Conservation (phyloP, 768 basidiomycete genomes). For the Mycena leptocephala region DNA sequence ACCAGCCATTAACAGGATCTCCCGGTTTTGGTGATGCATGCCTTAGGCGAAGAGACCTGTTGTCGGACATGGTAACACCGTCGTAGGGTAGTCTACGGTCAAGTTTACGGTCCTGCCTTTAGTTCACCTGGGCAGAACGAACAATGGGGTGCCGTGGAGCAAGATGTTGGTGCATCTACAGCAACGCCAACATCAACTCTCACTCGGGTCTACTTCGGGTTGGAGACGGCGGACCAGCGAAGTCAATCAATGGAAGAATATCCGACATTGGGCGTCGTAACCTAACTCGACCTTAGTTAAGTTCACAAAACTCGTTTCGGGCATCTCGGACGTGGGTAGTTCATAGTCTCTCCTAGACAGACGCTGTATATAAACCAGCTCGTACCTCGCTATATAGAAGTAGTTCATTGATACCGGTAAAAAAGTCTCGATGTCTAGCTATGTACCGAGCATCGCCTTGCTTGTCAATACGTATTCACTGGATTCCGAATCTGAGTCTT, state of each 20-base stretch:
- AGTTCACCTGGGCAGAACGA: background rate
- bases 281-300: too few relatives aligned
- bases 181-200: too few relatives aligned
- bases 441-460: slow-evolving; percentile 1
- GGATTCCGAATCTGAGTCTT: slow-evolving; percentile 6
- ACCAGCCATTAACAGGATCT: too few relatives aligned
- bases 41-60: background rate
- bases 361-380: background rate
- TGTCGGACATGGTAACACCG: background rate
- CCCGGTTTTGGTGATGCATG: too few relatives aligned
- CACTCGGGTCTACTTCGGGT: too few relatives aligned
- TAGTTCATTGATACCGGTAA: slow-evolving; percentile 3
- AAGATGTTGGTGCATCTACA: too few relatives aligned
- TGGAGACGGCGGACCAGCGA: too few relatives aligned
- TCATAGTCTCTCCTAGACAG: background rate
- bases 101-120: background rate
- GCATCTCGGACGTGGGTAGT: background rate
- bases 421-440: background rate
- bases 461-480: slow-evolving; percentile 10
- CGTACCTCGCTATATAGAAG: background rate
- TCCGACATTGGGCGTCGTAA: too few relatives aligned
- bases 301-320: too few relatives aligned
- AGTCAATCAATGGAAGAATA: too few relatives aligned
- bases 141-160: too few relatives aligned
- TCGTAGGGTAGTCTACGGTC: background rate